phyloP scores from a whole-genome alignment of 495 filamentous ascomycete species.

The Penicillium fimorum region DNA sequence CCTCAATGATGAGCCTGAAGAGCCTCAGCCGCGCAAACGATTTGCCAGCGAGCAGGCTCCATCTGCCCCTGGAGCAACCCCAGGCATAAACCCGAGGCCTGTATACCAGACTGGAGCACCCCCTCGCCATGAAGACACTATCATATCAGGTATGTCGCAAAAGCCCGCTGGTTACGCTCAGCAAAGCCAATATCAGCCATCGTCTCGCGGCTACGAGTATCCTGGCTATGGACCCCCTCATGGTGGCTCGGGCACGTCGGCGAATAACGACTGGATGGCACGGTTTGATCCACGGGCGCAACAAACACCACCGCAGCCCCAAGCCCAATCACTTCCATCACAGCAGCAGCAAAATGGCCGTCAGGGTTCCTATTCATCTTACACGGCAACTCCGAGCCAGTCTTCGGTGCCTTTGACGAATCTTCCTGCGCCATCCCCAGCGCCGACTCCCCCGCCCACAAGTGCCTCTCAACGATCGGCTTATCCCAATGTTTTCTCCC shows the following conservation, averaged over 20 bases:
- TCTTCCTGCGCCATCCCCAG: slow-evolving; percentile 37
- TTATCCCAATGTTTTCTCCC: slow-evolving; percentile 39
- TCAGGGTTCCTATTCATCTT: slow-evolving; percentile 34
- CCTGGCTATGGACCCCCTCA: slow-evolving; percentile 29
- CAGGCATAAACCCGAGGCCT: slow-evolving; percentile 15
- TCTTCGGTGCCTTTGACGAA: slow-evolving; percentile 26
- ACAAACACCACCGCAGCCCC: slow-evolving; percentile 29
- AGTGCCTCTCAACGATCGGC: slow-evolving; percentile 34
- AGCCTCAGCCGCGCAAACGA: slow-evolving; percentile 54
- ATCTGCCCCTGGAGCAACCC: slow-evolving; percentile 14
- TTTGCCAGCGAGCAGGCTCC: slow-evolving; percentile 41
- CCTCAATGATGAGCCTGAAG: slow-evolving; percentile 57
- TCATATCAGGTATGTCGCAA: slow-evolving; percentile 14
- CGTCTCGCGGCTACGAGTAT: slow-evolving; percentile 42
- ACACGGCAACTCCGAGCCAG: slow-evolving; percentile 29
- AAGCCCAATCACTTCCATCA: slow-evolving; percentile 23
- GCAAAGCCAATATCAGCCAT: slow-evolving; percentile 30
- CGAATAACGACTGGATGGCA: slow-evolving; percentile 48
- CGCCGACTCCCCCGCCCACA: slow-evolving; percentile 41
- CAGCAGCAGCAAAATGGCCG: slow-evolving; percentile 28
- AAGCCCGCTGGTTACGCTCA: slow-evolving; percentile 30
- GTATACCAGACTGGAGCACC: slow-evolving; percentile 20
- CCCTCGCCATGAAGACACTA: slow-evolving; percentile 30
- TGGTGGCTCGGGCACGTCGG: slow-evolving; percentile 26
- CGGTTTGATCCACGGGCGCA: slow-evolving; percentile 46